These are phyloP conservation scores for Tylopilus vinaceipallidus DNA, from an alignment of 768 basidiomycete species.

Conservation along the genomic window DNA sequence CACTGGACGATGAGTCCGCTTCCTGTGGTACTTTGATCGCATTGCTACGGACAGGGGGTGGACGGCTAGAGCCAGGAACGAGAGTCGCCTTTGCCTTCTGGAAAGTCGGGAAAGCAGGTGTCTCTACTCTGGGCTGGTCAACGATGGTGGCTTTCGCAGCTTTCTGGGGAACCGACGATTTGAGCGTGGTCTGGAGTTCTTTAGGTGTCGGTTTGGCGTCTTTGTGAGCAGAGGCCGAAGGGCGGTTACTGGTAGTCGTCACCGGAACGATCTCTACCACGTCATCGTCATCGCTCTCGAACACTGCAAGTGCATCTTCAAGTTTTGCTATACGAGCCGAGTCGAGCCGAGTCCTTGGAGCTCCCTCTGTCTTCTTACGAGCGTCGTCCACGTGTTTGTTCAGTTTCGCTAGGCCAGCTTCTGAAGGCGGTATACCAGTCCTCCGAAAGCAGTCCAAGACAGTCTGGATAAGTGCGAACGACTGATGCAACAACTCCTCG, in stretches of 20 bases:
- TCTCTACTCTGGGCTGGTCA: conserved; percentile 35
- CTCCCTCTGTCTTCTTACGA: conserved; percentile 45
- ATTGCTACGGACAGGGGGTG: conserved; percentile 13
- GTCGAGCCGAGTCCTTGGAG: conserved; percentile 51
- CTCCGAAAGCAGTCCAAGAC: conserved; percentile 76
- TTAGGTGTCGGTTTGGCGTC: conserved; percentile 17
- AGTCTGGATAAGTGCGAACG: conserved; percentile 77
- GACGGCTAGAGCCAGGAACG: conserved; percentile 35
- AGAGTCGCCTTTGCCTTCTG: conserved; percentile 32
- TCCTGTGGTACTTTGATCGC: conserved; percentile 5
- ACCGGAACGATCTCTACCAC: conserved; percentile 52
- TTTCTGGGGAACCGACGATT: conserved; percentile 13
- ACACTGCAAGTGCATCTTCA: conserved; percentile 62
- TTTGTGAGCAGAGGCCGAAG: conserved; percentile 9
- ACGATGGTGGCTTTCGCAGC: conserved; percentile 17
- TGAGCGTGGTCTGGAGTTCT: conserved; percentile 22
- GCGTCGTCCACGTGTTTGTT: conserved; percentile 61
- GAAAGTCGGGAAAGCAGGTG: conserved; percentile 43
- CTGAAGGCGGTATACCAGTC: conserved; percentile 52
- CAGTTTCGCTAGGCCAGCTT: conserved; percentile 61
- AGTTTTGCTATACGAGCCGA: conserved; percentile 59
- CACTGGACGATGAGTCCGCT: conserved; percentile 40
- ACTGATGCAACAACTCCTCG: conserved; percentile 86
- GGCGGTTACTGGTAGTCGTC: conserved; percentile 19
- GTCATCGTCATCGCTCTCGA: conserved; percentile 64